Percentiles rank a stretch among this genome's conserved stretches.
Evolutionary conservation across 192 early-diverging fungal species (phyloP).

Genomic region (Ramicandelaber brevisporus): DNA sequence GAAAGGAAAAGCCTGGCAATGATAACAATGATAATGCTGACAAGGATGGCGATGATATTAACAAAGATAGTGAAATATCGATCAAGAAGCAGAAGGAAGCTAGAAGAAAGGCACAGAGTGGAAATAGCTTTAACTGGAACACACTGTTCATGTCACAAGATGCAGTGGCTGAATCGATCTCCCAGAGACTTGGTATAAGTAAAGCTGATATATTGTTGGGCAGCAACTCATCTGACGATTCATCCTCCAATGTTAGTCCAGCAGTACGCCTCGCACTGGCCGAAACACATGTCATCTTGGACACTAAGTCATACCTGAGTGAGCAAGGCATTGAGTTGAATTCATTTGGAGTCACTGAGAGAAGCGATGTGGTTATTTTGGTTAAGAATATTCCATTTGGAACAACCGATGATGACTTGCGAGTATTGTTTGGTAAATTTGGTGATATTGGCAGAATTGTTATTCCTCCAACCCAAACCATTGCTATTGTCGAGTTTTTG

Average conservation of each 20-base stretch:
- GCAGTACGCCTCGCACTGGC: constrained; percentile 86
- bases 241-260: constrained; percentile 45
- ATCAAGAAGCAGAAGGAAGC: constrained; percentile 68
- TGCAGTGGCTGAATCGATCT: constrained; percentile 85
- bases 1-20: constrained; percentile 64
- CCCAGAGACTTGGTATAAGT: constrained; percentile 64
- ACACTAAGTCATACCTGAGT: constrained; percentile 81
- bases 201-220: constrained; percentile 87
- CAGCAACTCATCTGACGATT: constrained; percentile 47
- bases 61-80: too few species aligned
- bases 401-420: constrained; percentile 60
- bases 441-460: constrained; percentile 77
- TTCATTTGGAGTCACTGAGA: constrained; percentile 47
- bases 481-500: constrained; percentile 83
- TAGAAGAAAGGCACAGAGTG: constrained; percentile 47
- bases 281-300: constrained; percentile 87
- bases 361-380: constrained; percentile 72
- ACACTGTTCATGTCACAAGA: constrained; percentile 87
- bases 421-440: constrained; percentile 55
- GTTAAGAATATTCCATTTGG: constrained; percentile 85
- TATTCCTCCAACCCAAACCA: constrained; percentile 73
- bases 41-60: constrained; percentile 19
- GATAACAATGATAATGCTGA: constrained; percentile 17
- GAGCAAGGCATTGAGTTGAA: constrained; percentile 60
- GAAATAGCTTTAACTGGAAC: constrained; percentile 89